Evolutionary conservation across 176 grass and related monocot genomes (phyloP), one percentile per base, ranked within the genome.

Genomic region (Oryza rufipogon): DNA sequence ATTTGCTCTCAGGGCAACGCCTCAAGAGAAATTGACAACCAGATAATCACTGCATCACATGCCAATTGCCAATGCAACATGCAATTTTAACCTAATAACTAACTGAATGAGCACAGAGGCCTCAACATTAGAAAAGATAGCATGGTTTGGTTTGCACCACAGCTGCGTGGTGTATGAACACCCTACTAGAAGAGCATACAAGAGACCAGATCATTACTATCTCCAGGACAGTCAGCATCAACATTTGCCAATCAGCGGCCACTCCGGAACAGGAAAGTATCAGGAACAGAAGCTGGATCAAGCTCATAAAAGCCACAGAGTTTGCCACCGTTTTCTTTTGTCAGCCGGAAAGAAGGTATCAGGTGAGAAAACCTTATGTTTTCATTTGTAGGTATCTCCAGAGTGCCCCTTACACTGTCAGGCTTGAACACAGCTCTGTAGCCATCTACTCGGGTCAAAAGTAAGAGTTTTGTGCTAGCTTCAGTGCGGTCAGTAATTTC

Each of bases 261-360:
- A 7, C 46, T 52, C 4, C 45, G 60, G 36, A 60, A 60, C 22
- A 92, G 64, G 74, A 94, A 86, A 85, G 63, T 14, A 26, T 92
- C 80, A 36, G 94, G 92, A 76, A 97, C 74, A 17, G 92, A 79
- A 45, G 85, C 92, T 46, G 94, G 77, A 86, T 94, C 94, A 20
- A 97, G 90, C 70, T 97, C 92, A 77, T 76, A 92, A 22, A 76
- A 97, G 19, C 92, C 92, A 79, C 66, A 64, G 4, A 97, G 88
- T 12, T 79, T 75, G 63, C 81, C 90, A 77, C 65, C 80, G 44
- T 36, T 82, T 80, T 94, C 88, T 30, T 92, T 71, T 70, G 83
- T 87, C 73, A 97, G 86, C 14, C 58, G 84, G 54, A 80, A 90
- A 39, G 77, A 82, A 76, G 90, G 94, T 45, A 97, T 92, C 48